phyloP scores from a whole-genome alignment of 2,329 filamentous ascomycete genomes.

The Podosphaera xanthii region DNA sequence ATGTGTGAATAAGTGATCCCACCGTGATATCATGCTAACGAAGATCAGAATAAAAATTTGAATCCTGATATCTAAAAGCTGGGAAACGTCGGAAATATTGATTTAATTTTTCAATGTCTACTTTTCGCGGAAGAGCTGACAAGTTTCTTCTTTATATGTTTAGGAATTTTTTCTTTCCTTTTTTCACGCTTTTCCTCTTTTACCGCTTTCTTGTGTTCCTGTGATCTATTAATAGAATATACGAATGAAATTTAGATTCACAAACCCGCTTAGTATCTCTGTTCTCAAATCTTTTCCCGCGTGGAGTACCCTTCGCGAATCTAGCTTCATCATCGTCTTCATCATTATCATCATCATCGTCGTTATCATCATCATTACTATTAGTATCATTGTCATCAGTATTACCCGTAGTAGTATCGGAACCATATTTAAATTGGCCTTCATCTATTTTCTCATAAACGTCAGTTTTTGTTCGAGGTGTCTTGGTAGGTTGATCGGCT shows the following conservation, averaged over 20 bases:
- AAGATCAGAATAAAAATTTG: neutral
- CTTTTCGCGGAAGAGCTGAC: conserved; percentile 27
- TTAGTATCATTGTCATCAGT: neutral
- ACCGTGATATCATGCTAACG: neutral
- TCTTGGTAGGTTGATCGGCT: conserved; percentile 36
- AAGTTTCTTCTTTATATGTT: conserved; percentile 81
- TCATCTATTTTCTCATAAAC: conserved; percentile 20
- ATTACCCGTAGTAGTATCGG: conserved; percentile 19
- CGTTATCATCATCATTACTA: conserved; percentile 20
- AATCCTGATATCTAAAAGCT: neutral
- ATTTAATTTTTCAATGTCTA: conserved; percentile 11
- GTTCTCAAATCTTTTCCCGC: conserved; percentile 71
- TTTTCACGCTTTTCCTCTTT: conserved; percentile 94
- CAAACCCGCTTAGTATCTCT: conserved; percentile 65
- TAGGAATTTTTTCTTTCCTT: conserved; percentile 86
- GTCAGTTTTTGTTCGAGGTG: conserved; percentile 18
- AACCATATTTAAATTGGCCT: conserved; percentile 16
- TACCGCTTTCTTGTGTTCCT: conserved; percentile 63
- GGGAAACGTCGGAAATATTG: conserved; percentile 1
- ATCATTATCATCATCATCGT: conserved; percentile 22
- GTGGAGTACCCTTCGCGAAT: conserved; percentile 44
- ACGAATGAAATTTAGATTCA: conserved; percentile 3
- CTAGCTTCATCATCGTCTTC: conserved; percentile 25
- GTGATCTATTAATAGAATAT: neutral
- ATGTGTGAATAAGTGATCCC: neutral